These are phyloP conservation scores for Marasmius fiardii DNA, from an alignment of 1,284 basidiomycete species.

Conservation along the genomic window DNA sequence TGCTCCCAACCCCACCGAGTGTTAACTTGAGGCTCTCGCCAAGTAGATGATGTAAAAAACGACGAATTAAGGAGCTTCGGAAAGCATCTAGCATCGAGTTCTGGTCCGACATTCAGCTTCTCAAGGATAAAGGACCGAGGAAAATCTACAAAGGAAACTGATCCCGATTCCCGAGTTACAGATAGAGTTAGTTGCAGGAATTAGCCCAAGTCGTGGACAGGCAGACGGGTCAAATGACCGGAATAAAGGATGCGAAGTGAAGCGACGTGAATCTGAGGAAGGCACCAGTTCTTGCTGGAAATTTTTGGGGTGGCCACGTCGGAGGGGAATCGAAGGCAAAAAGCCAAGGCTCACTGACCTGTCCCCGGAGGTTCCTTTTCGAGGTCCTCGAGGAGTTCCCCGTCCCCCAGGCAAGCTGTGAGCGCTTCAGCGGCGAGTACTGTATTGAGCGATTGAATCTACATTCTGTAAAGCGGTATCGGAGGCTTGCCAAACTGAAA, in stretches of 20 bases:
- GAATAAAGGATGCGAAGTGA: neutral
- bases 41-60: too few species aligned
- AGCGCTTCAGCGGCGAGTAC: too few species aligned
- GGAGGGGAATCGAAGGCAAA: neutral
- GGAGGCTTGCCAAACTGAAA: neutral
- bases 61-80: neutral
- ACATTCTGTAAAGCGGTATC: neutral
- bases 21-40: too few species aligned
- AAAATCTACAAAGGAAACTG: neutral
- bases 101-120: neutral
- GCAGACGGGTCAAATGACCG: neutral
- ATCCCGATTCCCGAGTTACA: neutral
- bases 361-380: neutral
- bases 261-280: neutral
- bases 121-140: neutral
- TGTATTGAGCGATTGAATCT: too few species aligned
- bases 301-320: neutral
- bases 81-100: neutral
- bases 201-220: neutral
- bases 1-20: too few species aligned
- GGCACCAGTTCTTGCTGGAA: neutral
- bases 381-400: neutral
- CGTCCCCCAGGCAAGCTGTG: neutral
- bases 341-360: neutral
- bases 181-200: neutral